A percentile compares a stretch with the other conserved stretches of the same genome.
phyloP scores from a whole-genome alignment of 108 stramenopile genomes.

The Cyclostephanos tholiformis region DNA sequence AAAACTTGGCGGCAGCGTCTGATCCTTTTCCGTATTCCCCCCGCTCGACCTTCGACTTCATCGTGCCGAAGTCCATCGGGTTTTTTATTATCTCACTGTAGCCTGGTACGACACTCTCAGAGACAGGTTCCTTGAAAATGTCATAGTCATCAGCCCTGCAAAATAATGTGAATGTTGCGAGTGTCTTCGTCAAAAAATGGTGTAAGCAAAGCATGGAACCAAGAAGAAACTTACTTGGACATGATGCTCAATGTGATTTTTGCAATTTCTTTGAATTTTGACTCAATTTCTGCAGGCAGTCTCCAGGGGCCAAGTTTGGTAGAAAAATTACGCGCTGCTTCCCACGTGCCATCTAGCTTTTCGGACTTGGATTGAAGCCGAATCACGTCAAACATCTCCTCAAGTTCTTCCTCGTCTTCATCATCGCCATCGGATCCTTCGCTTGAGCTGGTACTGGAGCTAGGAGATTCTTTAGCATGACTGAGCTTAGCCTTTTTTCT shows the following conservation, averaged over 20 bases:
- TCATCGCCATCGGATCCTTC: constrained; percentile 23
- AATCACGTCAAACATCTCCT: constrained; percentile 45
- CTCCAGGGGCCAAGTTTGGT: constrained; percentile 64
- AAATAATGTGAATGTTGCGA: background rate
- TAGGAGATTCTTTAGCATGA: constrained; percentile 18
- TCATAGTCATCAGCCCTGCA: constrained; percentile 61
- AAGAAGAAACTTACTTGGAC: constrained; percentile 33
- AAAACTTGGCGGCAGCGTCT: constrained; percentile 58
- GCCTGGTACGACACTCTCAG: constrained; percentile 72
- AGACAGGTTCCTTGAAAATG: constrained; percentile 74
- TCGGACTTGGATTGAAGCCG: constrained; percentile 52
- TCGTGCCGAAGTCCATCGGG: constrained; percentile 79
- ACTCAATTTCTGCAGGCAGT: constrained; percentile 53
- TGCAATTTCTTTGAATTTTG: constrained; percentile 67
- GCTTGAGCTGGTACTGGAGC: constrained; percentile 1
- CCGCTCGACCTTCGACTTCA: constrained; percentile 66
- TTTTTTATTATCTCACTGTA: constrained; percentile 67
- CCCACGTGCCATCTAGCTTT: constrained; percentile 49
- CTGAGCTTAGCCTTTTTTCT: constrained; percentile 35
- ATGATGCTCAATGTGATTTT: constrained; percentile 58
- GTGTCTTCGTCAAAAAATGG: background rate
- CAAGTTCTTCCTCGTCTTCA: constrained; percentile 13
- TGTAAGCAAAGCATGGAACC: background rate
- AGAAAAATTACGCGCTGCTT: constrained; percentile 56
- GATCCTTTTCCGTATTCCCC: constrained; percentile 77